Conservation (phyloP, 768 basidiomycete species). For the Symmetrospora coprosmae region DNA sequence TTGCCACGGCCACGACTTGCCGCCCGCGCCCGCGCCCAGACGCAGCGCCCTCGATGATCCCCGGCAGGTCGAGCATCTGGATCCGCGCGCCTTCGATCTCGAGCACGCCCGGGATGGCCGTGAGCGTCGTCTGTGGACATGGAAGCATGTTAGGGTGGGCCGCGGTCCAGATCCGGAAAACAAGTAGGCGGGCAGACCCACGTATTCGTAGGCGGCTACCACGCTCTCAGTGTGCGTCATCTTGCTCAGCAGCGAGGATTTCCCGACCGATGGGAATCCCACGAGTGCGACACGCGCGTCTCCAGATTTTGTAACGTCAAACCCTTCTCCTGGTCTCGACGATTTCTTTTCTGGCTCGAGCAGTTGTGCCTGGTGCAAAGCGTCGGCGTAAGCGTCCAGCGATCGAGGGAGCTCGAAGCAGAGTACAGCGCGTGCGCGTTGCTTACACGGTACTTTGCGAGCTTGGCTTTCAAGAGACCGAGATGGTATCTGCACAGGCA, state of each 20-base stretch:
- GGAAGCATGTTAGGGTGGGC: not conserved
- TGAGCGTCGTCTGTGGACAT: slow-evolving; percentile 37
- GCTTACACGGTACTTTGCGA: slow-evolving; percentile 44
- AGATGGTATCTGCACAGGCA: slow-evolving; percentile 27
- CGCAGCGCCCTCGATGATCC: slow-evolving; percentile 77
- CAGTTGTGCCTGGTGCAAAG: slow-evolving; percentile 85
- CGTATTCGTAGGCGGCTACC: slow-evolving; percentile 87
- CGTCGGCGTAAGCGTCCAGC: slow-evolving; percentile 5
- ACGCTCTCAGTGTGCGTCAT: slow-evolving; percentile 79
- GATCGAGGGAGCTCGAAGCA: not conserved
- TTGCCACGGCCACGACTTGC: slow-evolving; percentile 64
- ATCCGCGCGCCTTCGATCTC: slow-evolving; percentile 89
- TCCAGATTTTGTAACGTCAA: slow-evolving; percentile 33
- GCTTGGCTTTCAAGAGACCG: slow-evolving; percentile 68
- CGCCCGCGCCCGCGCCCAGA: slow-evolving; percentile 92
- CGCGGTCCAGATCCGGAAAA: not conserved
- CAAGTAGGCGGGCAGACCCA: slow-evolving; percentile 39
- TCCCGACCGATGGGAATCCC: slow-evolving; percentile 83
- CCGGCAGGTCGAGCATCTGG: slow-evolving; percentile 43
- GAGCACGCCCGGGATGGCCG: slow-evolving; percentile 87
- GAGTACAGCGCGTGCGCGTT: not conserved
- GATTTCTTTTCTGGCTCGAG: slow-evolving; percentile 72
- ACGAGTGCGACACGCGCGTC: slow-evolving; percentile 31
- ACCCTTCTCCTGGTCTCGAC: slow-evolving; percentile 25
- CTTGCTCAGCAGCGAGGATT: slow-evolving; percentile 85